phyloP scores from a whole-genome alignment of 805 yeast species.

The Naumovozyma baii region DNA sequence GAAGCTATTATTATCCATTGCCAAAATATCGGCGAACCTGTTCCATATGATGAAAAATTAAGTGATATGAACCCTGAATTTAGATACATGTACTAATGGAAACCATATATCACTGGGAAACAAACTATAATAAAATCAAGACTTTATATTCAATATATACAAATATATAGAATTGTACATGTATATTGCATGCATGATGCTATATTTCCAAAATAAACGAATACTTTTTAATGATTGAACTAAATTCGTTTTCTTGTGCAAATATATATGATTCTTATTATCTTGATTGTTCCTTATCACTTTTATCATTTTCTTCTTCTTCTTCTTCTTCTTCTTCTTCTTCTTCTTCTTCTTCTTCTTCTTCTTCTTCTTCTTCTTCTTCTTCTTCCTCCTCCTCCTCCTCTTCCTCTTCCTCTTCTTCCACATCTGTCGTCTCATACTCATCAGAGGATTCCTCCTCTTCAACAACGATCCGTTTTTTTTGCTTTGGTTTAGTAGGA shows the following conservation, averaged over 20 bases:
- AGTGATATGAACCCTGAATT: constrained; percentile 38
- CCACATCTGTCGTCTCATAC: constrained; percentile 18
- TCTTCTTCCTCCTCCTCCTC: constrained; percentile 15
- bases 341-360: constrained; percentile 2
- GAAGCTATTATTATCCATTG: constrained; percentile 27
- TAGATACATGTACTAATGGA: constrained; percentile 35
- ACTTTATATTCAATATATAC: too few species aligned
- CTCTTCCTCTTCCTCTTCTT: constrained; percentile 27
- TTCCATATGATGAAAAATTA: constrained; percentile 27
- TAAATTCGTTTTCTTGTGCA: too few species aligned
- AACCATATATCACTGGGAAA: not conserved
- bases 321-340: not conserved
- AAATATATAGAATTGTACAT: too few species aligned
- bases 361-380: not conserved
- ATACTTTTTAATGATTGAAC: too few species aligned
- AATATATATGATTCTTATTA: too few species aligned
- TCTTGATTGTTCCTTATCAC: too few species aligned
- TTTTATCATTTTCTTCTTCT: not conserved
- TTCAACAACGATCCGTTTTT: constrained; percentile 10
- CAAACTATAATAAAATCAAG: too few species aligned
- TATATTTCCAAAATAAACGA: too few species aligned
- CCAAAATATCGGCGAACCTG: constrained; percentile 26
- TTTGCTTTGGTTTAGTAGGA: constrained; percentile 16
- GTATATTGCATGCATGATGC: too few species aligned
- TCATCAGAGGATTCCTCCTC: constrained; percentile 29